Evolutionary conservation across 495 filamentous ascomycete species (phyloP).

Genomic region (Annulohypoxylon stygium): DNA sequence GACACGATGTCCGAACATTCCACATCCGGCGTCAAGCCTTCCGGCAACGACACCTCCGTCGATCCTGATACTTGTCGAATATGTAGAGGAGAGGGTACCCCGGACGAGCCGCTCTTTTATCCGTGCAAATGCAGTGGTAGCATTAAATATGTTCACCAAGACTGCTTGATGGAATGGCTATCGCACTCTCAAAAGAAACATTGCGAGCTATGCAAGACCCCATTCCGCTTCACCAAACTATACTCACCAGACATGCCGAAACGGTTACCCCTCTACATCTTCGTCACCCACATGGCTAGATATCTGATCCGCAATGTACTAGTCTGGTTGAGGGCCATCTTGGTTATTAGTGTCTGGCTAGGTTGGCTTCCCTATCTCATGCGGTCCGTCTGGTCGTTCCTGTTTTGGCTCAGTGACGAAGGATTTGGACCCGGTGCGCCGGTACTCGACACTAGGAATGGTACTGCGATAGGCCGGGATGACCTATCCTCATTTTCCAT

Average conservation of each 20-base stretch:
- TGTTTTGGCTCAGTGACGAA: constrained; percentile 97
- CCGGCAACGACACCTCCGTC: constrained; percentile 37
- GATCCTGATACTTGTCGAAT: constrained; percentile 92
- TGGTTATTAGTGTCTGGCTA: constrained; percentile 91
- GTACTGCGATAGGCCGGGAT: constrained; percentile 17
- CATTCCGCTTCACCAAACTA: constrained; percentile 97
- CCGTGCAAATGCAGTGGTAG: constrained; percentile 98
- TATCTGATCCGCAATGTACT: constrained; percentile 77
- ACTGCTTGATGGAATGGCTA: constrained; percentile 98
- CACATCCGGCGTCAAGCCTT: neutral
- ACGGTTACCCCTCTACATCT: constrained; percentile 80
- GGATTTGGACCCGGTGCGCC: constrained; percentile 71
- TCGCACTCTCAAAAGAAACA: constrained; percentile 98
- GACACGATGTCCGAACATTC: constrained; percentile 31
- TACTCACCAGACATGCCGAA: constrained; percentile 94
- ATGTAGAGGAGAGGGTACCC: constrained; percentile 87
- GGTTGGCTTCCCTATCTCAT: constrained; percentile 90
- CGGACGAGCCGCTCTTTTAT: constrained; percentile 92
- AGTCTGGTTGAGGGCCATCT: constrained; percentile 78
- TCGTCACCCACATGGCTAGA: constrained; percentile 77
- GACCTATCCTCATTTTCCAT: constrained; percentile 33
- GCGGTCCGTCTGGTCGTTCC: constrained; percentile 87
- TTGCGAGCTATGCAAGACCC: constrained; percentile 98
- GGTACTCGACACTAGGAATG: constrained; percentile 45
- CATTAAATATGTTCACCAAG: constrained; percentile 98